Base-by-base conservation (phyloP, 148 eudicot species). In the Spergularia marina region DNA sequence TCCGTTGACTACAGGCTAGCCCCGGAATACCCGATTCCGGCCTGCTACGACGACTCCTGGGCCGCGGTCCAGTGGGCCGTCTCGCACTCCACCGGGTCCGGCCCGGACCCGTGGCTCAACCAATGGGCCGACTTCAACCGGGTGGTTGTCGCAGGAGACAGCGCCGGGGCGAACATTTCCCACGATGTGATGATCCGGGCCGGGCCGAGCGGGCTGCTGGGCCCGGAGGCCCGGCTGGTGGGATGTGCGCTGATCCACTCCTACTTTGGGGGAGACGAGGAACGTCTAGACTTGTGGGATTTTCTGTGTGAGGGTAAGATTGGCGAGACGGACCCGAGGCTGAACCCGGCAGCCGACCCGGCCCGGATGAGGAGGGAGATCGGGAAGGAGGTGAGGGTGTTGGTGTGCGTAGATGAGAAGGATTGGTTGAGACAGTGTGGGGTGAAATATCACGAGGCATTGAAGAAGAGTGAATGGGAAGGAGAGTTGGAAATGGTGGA, bases 141-240 rank as follows among this genome's bases (percentile, higher is more conserved):
- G 12, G 82, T 86, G 4, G 84, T 77, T 71, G 47, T 87, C 0
- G 89, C 78, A 2, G 93, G 93, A 0, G 93, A 89, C 72, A 86
- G 89, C 58, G 93, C 89, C 0, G 91, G 93, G 0, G 89, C 77
- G 0, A 89, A 81, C 68, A 82, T 87, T 7, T 82, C 75, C 4
- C 85, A 87, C 64, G 71, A 84, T 53, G 77, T 84, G 74, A 62
- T 76, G 1, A 18, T 54, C 34, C 81, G 85, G 76, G 55, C 61
- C 54, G 36, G 65, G 25, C 65, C 25, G 0, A 1, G 1, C 39
- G 36, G 65, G 25, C 39, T 23, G 4, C 7, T 59, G 77, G 79
- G 41, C 54, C 39, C 1, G 57, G 56, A 13, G 8, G 49, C 58
- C 1, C 21, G 9, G 16, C 17, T 65, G 0, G 10, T 36, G 8